phyloP scores from a whole-genome alignment of 257 asterid species.

The Coffea canephora region DNA sequence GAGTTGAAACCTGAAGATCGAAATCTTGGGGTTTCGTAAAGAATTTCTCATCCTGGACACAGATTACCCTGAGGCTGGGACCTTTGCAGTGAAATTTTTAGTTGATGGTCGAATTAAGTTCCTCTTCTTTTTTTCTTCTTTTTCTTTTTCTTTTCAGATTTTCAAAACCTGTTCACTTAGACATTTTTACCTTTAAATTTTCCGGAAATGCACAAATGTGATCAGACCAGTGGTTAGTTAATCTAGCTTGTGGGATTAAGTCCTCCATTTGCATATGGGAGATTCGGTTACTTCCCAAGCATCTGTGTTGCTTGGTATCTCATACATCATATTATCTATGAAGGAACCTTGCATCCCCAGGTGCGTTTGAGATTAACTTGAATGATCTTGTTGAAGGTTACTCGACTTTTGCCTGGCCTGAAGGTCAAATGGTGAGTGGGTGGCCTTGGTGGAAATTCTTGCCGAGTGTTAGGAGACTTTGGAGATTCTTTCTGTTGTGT shows the following conservation, averaged over 20 bases:
- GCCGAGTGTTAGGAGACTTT: conserved; percentile 92
- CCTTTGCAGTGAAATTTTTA: not conserved
- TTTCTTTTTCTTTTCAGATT: no score
- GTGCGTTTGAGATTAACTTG: conserved; percentile 66
- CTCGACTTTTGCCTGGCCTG: conserved; percentile 83
- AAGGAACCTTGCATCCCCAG: conserved; percentile 55
- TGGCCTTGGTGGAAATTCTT: conserved; percentile 85
- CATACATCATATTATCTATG: conserved; percentile 53
- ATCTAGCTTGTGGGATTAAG: conserved; percentile 15
- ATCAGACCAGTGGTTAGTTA: conserved; percentile 2
- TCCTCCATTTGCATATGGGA: conserved; percentile 12
- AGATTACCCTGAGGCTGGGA: no score
- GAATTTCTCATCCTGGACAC: not conserved
- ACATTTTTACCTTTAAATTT: not conserved
- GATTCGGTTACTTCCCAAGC: conserved; percentile 39
- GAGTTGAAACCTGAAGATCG: not conserved
- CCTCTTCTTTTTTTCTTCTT: not conserved
- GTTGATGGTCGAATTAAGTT: not conserved
- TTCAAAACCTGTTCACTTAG: not conserved
- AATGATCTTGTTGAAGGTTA: conserved; percentile 97
- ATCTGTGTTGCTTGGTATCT: conserved; percentile 45
- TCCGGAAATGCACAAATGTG: not conserved
- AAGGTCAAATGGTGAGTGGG: conserved; percentile 94
- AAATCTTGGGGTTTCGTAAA: not conserved
- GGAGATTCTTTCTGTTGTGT: conserved; percentile 91